Percentiles rank a stretch among this genome's conserved stretches.
Evolutionary conservation across 257 asterid genomes (phyloP).

Genomic region (Solanum corneliomulleri): DNA sequence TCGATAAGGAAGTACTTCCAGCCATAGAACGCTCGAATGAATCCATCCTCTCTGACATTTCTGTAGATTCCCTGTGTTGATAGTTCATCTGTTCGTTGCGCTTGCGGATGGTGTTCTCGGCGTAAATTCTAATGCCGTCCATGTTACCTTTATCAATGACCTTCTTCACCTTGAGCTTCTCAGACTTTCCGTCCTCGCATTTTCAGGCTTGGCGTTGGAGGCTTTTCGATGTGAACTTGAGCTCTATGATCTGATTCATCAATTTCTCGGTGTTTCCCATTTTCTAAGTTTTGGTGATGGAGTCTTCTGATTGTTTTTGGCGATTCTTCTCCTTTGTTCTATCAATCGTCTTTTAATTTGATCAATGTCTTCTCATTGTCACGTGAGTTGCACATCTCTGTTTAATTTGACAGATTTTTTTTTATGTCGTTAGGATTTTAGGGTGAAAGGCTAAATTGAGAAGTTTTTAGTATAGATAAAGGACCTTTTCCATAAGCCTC

Average conservation of each 20-base stretch:
- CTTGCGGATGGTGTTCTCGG: slow-evolving; percentile 93
- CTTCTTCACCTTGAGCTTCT: slow-evolving; percentile 81
- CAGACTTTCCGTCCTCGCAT: slow-evolving; percentile 92
- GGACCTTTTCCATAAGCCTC: too few species aligned
- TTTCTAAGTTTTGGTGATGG: background rate
- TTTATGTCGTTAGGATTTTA: too few species aligned
- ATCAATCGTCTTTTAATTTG: background rate
- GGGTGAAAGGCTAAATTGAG: too few species aligned
- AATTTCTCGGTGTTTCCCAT: slow-evolving; percentile 89
- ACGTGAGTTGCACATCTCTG: too few species aligned
- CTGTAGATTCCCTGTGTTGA: slow-evolving; percentile 77
- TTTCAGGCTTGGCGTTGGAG: slow-evolving; percentile 85
- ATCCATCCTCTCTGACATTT: slow-evolving; percentile 98
- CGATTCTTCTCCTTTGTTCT: background rate
- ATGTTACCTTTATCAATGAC: slow-evolving; percentile 93
- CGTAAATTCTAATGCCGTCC: slow-evolving; percentile 73
- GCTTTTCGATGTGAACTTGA: slow-evolving; percentile 75
- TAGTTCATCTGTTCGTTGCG: slow-evolving; percentile 87
- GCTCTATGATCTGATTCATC: slow-evolving; percentile 89
- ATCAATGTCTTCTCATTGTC: too few species aligned
- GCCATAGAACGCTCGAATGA: slow-evolving; percentile 88
- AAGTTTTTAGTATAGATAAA: too few species aligned
- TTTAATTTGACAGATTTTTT: too few species aligned
- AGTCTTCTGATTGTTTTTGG: background rate
- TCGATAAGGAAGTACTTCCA: slow-evolving; percentile 82